Percentiles rank a stretch among this genome's conserved stretches.
phyloP scores from a whole-genome alignment of 805 yeast species.

The Saccharomycopsis fermentans region DNA sequence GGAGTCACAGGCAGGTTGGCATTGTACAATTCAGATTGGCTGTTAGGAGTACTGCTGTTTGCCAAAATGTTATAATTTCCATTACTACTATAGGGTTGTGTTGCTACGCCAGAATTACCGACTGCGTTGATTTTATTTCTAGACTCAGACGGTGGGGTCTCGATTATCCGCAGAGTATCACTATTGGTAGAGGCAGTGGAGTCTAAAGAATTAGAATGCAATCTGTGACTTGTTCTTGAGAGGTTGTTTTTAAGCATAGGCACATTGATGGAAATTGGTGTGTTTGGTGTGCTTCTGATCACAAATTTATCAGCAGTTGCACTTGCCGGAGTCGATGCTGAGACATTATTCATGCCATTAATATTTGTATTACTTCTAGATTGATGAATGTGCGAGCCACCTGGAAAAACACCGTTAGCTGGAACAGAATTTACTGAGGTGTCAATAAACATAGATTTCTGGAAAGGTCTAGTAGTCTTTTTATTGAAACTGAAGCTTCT shows the following conservation, averaged over 20 bases:
- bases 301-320: neutral
- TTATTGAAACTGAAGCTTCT: neutral
- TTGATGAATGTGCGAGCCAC: neutral
- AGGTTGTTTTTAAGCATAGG: slow-evolving; percentile 1
- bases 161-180: slow-evolving; percentile 1
- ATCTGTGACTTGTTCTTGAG: neutral
- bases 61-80: neutral
- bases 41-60: neutral
- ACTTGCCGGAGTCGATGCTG: slow-evolving; percentile 3
- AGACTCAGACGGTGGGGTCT: slow-evolving; percentile 1
- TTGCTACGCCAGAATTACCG: neutral
- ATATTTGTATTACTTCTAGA: neutral
- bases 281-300: neutral
- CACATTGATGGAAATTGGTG: slow-evolving; percentile 5
- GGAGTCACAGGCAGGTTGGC: neutral
- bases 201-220: slow-evolving; percentile 17
- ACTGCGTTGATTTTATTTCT: neutral
- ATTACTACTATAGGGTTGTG: neutral
- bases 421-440: neutral
- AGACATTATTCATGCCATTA: neutral
- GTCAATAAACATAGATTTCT: neutral
- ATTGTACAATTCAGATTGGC: neutral
- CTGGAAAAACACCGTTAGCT: neutral
- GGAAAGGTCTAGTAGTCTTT: neutral
- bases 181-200: slow-evolving; percentile 3